phyloP scores from a whole-genome alignment of 345 rosid genomes.

The Viola odorata region DNA sequence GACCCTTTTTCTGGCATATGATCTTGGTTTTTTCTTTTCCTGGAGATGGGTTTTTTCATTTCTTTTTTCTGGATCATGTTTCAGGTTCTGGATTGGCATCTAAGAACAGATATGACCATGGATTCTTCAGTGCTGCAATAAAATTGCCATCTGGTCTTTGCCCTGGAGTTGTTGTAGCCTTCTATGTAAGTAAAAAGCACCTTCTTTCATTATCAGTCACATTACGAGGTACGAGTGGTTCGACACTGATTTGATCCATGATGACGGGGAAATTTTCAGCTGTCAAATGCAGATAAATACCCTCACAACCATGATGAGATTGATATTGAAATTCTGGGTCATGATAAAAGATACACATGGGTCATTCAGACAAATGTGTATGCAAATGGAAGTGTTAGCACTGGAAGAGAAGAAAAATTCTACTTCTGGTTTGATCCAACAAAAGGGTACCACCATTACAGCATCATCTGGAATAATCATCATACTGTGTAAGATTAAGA shows the following conservation, averaged over 20 bases:
- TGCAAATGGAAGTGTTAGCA: conserved; percentile 63
- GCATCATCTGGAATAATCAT: conserved; percentile 80
- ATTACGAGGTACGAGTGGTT: not conserved
- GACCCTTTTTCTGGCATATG: not conserved
- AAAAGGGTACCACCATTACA: conserved; percentile 59
- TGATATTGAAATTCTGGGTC: conserved; percentile 82
- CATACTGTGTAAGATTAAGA: conserved; percentile 55
- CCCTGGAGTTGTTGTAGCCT: conserved; percentile 91
- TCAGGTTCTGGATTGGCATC: conserved; percentile 79
- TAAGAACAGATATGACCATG: conserved; percentile 43
- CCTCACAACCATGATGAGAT: conserved; percentile 86
- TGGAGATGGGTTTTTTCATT: not conserved
- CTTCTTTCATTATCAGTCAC: not conserved
- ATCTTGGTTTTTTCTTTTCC: not conserved
- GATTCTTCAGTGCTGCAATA: conserved; percentile 86
- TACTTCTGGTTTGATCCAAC: conserved; percentile 94
- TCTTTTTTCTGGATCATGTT: conserved; percentile 5
- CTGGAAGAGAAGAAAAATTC: conserved; percentile 90
- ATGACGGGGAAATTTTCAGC: conserved; percentile 24
- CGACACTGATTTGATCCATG: not conserved
- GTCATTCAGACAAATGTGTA: conserved; percentile 71
- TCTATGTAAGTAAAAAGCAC: conserved; percentile 50
- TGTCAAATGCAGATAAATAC: conserved; percentile 67
- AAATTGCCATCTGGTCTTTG: conserved; percentile 81
- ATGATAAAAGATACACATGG: conserved; percentile 79